Conservation (phyloP, 257 asterid species). For the Solanum lycopersicoides region DNA sequence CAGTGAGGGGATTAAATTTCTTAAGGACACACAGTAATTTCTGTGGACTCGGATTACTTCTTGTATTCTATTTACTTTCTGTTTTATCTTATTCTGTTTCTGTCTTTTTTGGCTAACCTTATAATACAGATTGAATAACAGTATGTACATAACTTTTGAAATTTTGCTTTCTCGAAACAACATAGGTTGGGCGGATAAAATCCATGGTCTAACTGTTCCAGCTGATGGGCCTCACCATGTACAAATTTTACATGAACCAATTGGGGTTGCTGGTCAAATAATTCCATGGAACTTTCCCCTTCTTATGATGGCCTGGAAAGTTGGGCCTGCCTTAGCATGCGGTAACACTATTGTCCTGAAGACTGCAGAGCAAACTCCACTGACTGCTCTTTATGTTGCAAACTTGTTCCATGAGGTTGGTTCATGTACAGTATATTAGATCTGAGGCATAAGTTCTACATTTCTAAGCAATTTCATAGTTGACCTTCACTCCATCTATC, state of each 20-base stretch:
- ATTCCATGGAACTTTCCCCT: conserved; percentile 89
- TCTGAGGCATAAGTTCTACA: background rate
- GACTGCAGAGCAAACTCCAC: conserved; percentile 84
- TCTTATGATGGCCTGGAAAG: conserved; percentile 74
- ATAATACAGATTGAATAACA: too few species aligned
- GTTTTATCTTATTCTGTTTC: too few species aligned
- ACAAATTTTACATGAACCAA: conserved; percentile 70
- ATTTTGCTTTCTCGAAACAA: background rate
- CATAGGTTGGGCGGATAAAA: conserved; percentile 78
- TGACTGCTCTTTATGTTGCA: conserved; percentile 64
- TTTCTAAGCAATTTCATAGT: background rate
- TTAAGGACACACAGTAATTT: too few species aligned
- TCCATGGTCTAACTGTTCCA: conserved; percentile 65
- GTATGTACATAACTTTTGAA: background rate
- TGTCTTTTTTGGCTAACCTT: too few species aligned
- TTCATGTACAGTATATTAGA: background rate
- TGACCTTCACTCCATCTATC: background rate
- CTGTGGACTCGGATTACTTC: too few species aligned
- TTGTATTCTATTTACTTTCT: too few species aligned
- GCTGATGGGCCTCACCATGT: conserved; percentile 63
- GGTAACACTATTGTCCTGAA: conserved; percentile 71
- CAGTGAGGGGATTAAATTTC: too few species aligned
- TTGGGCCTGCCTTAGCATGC: conserved; percentile 70
- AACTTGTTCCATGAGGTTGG: conserved; percentile 64
- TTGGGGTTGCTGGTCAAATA: conserved; percentile 80